Percentiles rank a stretch among this genome's conserved stretches.
Evolutionary conservation across 805 yeast genomes (phyloP).

Genomic region (Candida xiaguanensis): DNA sequence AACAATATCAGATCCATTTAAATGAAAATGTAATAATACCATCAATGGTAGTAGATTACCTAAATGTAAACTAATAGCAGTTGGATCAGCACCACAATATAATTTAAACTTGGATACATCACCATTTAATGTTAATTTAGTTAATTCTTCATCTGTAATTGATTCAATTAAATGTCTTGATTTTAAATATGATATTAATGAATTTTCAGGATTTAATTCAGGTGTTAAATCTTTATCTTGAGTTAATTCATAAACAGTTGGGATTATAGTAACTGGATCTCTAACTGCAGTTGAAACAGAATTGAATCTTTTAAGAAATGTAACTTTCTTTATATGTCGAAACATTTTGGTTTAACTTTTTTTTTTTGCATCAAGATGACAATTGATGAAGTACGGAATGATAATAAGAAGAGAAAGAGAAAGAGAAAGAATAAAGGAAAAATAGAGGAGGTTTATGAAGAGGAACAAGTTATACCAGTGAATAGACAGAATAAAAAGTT

Average conservation of each 20-base stretch:
- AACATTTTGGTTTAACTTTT: neutral
- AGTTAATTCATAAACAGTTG: conserved; percentile 28
- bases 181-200: conserved; percentile 36
- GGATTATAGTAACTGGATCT: conserved; percentile 35
- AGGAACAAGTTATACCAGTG: neutral
- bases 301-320: conserved; percentile 3
- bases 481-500: conserved; percentile 21
- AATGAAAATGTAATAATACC: conserved; percentile 75
- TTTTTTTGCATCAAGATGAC: conserved; percentile 5
- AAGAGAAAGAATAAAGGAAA: conserved; percentile 24
- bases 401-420: conserved; percentile 22
- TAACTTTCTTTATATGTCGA: neutral
- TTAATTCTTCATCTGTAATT: conserved; percentile 35
- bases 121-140: conserved; percentile 24
- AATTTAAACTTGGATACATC: conserved; percentile 45
- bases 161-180: conserved; percentile 35
- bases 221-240: conserved; percentile 10
- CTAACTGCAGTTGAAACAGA: conserved; percentile 6
- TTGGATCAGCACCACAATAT: conserved; percentile 96
- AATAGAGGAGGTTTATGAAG: neutral
- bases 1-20: conserved; percentile 81
- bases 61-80: conserved; percentile 83
- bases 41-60: conserved; percentile 89
- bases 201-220: conserved; percentile 21
- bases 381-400: neutral